Evolutionary conservation across 2,329 filamentous ascomycete genomes (phyloP), one percentile per base, ranked within the genome.

Genomic region (Pseudodiploospora longispora): DNA sequence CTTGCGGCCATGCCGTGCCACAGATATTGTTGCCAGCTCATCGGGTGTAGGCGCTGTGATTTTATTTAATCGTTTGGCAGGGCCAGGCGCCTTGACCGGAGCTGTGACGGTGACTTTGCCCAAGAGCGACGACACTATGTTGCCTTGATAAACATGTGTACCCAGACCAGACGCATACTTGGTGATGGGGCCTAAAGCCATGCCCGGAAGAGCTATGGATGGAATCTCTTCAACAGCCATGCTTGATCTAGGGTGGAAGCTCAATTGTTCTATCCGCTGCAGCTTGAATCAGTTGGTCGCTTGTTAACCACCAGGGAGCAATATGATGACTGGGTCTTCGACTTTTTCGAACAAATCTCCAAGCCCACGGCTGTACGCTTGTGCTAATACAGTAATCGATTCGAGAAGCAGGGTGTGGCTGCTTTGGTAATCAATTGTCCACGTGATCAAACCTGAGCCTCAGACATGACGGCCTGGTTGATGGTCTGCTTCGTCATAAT

Each of bases 51-150:
- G 60, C 3, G 70, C 65, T 7, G 68, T 71, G 56, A 82, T 76
- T 57, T 75, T 76, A 57, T 75, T 78, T 53, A 77, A 67, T 34
- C 79, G 76, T 63, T 80, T 81, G 43, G 68, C 61, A n/a, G 74
- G 72, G 19, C 72, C 73, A 39, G 72, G 63, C 39, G 64, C 56
- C 47, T 65, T 72, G 53, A 62, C 64, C 3, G 72, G 66, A 41
- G 71, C 66, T 29, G 70, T 67, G 47, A 83, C 66, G 46, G 72
- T 65, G 50, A 91, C 78, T 35, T 76, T 76, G 39, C 90, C 91
- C 40, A 89, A 77, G 49, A 96, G 81, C 19, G 90, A 95, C 47
- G 90, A 83, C 63, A 85, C 85, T 54, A 96, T 78, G 47, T 82
- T 77, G 50, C 79, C 74, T 51, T 84, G 74, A 66, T 87, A 76